Conservation (phyloP, 1,139 yeast genomes). For the Taphrina sp. region DNA sequence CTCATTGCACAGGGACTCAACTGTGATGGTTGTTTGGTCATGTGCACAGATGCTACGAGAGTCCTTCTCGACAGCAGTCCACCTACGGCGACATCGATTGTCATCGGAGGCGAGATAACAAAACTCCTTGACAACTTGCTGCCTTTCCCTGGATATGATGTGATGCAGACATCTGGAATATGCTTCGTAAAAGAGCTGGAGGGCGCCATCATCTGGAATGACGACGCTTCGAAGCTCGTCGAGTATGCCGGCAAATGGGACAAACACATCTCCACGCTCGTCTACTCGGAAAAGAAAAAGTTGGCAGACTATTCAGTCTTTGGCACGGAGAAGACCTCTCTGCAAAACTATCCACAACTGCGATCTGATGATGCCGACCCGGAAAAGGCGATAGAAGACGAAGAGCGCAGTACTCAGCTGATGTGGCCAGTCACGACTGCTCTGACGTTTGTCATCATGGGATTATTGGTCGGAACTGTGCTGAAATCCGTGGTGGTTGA, state of each 20-base stretch:
- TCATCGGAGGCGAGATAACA: slow-evolving; percentile 20
- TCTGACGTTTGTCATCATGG: slow-evolving; percentile 18
- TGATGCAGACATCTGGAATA: slow-evolving; percentile 16
- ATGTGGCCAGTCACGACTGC: slow-evolving; percentile 25
- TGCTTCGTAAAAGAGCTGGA: slow-evolving; percentile 35
- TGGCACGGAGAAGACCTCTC: slow-evolving; percentile 12
- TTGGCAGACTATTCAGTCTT: slow-evolving; percentile 19
- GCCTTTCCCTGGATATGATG: slow-evolving; percentile 29
- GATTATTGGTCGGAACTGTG: slow-evolving; percentile 16
- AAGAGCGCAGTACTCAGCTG: slow-evolving; percentile 19
- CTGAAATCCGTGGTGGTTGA: slow-evolving; percentile 14
- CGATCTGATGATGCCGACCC: slow-evolving; percentile 7
- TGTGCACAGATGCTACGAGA: slow-evolving; percentile 31
- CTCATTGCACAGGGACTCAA: slow-evolving; percentile 29
- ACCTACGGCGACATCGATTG: slow-evolving; percentile 23
- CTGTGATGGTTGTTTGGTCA: slow-evolving; percentile 26
- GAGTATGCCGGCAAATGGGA: slow-evolving; percentile 29
- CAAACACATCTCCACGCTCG: slow-evolving; percentile 22
- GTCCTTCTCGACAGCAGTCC: slow-evolving; percentile 24
- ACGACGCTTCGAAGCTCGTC: slow-evolving; percentile 31
- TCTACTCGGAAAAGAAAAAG: slow-evolving; percentile 19
- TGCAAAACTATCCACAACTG: background rate
- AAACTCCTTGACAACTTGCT: slow-evolving; percentile 26
- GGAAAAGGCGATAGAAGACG: slow-evolving; percentile 1
- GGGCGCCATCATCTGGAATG: slow-evolving; percentile 36